Evolutionary conservation across 768 basidiomycete genomes (phyloP), one percentile per base, ranked within the genome.

Genomic region (Pleurotus pulmonarius): DNA sequence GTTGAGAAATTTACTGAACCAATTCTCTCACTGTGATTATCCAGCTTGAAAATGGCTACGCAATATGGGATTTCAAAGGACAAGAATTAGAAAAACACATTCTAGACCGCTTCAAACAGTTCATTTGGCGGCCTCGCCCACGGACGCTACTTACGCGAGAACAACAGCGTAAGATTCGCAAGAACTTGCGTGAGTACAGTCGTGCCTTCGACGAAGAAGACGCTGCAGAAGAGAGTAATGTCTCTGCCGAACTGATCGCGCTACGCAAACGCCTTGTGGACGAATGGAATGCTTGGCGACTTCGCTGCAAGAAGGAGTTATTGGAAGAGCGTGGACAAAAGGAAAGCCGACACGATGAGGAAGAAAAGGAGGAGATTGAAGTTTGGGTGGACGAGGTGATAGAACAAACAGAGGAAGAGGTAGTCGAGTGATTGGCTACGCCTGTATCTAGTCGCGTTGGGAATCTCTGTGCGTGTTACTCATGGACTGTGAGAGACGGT

Each of bases 281-380:
- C 66, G 97, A 99, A 74, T 99, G 97, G 97, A 97, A 99, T 72
- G 92, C 96, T 43, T 98, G 97, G 97, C 84, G 96, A 51, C 64
- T 76, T 20, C 80, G 83, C 60, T 86, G 87, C 62, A 85, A 80
- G 68, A 82, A 81, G 60, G 85, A 90, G 62, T 56, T 87, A 55
- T 38, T 38, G 47, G 86, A 85, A 52, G 83, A 83, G 59, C 75
- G 73, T 54, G 73, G 12, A 70, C 73, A 54, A 75, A 68, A 62
- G 70, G 69, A 24, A 68, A 70, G 60, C 72, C 67, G 16, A 59
- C 63, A 53, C 24, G 68, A 64, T 57, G 73, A 73, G 5, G 78
- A 80, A 63, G 85, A 78, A 58, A 90, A 90, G 69, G 92, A 94
- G 71, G 90, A 90, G 73, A 93, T 94, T 55, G 92, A 94, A 71